Evolutionary conservation across 495 filamentous ascomycete species (phyloP).

Genomic region (Neurospora intermedia): DNA sequence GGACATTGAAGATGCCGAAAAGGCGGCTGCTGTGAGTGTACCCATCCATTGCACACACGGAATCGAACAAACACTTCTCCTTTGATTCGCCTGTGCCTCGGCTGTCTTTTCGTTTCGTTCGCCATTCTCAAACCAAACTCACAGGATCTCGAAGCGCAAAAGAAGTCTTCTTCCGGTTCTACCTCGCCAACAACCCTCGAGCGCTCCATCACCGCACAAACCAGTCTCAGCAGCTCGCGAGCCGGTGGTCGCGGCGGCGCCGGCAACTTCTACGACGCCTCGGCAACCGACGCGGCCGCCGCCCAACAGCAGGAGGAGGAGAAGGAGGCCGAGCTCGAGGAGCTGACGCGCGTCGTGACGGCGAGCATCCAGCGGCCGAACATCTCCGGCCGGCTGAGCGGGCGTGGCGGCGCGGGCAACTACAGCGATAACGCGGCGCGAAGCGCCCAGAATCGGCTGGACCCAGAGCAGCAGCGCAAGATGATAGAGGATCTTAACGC

Average conservation of each 20-base stretch:
- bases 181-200: not conserved
- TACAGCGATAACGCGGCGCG: constrained; percentile 23
- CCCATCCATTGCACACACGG: not conserved
- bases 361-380: constrained; percentile 12
- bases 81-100: too few relatives aligned
- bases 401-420: constrained; percentile 53
- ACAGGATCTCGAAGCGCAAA: constrained; percentile 37
- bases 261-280: constrained; percentile 43
- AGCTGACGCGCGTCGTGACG: constrained; percentile 11
- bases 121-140: not conserved
- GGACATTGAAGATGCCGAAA: constrained; percentile 38
- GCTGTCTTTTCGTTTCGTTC: not conserved
- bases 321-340: constrained; percentile 11
- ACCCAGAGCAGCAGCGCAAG: constrained; percentile 20
- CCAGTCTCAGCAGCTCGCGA: not conserved
- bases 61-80: not conserved
- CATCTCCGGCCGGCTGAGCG: constrained; percentile 15
- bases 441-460: constrained; percentile 10
- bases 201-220: not conserved
- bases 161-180: constrained; percentile 5
- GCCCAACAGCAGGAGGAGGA: constrained; percentile 8
- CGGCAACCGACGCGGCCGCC: constrained; percentile 16
- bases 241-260: constrained; percentile 44
- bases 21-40: constrained; percentile 20
- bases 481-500: constrained; percentile 22